phyloP scores from a whole-genome alignment of 2,329 filamentous ascomycete genomes.

The Tolypocladium inflatum region DNA sequence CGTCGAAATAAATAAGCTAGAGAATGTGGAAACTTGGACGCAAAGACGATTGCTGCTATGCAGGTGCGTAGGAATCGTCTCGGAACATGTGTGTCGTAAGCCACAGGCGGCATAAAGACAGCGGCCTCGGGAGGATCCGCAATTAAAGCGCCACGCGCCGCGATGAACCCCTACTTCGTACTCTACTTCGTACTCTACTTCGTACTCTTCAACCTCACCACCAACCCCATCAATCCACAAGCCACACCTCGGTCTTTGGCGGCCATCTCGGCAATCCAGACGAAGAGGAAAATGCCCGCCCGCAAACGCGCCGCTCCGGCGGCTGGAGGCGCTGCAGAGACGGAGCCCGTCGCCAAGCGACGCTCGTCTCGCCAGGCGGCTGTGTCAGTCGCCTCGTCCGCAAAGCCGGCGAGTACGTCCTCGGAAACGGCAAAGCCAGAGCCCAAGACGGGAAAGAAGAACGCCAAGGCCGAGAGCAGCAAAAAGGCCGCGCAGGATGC shows the following conservation, averaged over 20 bases:
- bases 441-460: not conserved
- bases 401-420: not conserved
- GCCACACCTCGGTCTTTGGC: not conserved
- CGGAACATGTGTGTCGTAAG: not conserved
- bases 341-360: constrained; percentile 15
- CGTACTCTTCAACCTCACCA: not conserved
- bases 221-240: not conserved
- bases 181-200: not conserved
- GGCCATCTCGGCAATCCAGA: fast-evolving
- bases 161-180: not conserved
- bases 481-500: not conserved
- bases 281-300: not conserved
- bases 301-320: not conserved
- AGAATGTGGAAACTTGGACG: too few relatives aligned
- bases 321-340: constrained; percentile 1
- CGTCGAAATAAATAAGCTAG: too few relatives aligned
- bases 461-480: not conserved
- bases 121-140: not conserved
- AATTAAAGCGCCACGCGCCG: not conserved
- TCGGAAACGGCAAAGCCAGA: not conserved
- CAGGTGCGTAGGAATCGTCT: too few relatives aligned
- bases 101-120: not conserved
- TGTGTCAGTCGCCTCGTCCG: constrained; percentile 1
- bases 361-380: constrained; percentile 17
- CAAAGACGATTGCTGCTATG: too few relatives aligned